Conservation (phyloP, 805 yeast species). For the Saccharomycopsis vini region DNA sequence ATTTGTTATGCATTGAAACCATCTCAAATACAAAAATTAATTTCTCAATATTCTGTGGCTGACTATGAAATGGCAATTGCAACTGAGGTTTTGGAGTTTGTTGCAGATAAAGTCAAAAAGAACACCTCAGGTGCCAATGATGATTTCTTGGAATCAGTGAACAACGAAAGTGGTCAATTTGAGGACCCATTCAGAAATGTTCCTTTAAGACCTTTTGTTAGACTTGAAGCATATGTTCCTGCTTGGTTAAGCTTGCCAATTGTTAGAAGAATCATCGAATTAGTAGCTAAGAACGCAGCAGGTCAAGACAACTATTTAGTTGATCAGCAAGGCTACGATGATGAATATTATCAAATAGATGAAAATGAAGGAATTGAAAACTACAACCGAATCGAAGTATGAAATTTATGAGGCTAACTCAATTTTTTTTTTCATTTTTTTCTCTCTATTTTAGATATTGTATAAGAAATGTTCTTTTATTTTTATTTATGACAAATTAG, state of each 20-base stretch:
- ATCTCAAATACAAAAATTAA: constrained; percentile 87
- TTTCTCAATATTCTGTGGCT: constrained; percentile 81
- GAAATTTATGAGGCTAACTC: not conserved
- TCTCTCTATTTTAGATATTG: too few relatives aligned
- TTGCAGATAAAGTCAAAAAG: constrained; percentile 69
- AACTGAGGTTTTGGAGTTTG: constrained; percentile 66
- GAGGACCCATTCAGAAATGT: constrained; percentile 77
- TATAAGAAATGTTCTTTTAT: too few relatives aligned
- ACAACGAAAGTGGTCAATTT: constrained; percentile 58
- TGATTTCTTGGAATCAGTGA: constrained; percentile 62
- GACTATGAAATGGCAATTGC: constrained; percentile 93
- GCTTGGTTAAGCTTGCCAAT: constrained; percentile 87
- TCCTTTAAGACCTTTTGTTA: constrained; percentile 65
- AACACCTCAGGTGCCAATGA: constrained; percentile 32
- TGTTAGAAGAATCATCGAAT: constrained; percentile 79
- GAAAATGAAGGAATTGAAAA: constrained; percentile 7
- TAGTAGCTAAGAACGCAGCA: constrained; percentile 75
- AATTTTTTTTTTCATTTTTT: too few relatives aligned
- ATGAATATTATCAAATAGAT: constrained; percentile 15
- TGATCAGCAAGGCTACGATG: constrained; percentile 11
- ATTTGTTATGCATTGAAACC: constrained; percentile 92
- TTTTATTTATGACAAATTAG: too few relatives aligned
- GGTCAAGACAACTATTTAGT: constrained; percentile 40
- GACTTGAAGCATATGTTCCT: constrained; percentile 88
- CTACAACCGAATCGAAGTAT: not conserved